Percentiles rank a stretch among this genome's conserved stretches.
Evolutionary conservation across 1,139 yeast species (phyloP).

Genomic region (Hemisphaericaspora xylofermentans): DNA sequence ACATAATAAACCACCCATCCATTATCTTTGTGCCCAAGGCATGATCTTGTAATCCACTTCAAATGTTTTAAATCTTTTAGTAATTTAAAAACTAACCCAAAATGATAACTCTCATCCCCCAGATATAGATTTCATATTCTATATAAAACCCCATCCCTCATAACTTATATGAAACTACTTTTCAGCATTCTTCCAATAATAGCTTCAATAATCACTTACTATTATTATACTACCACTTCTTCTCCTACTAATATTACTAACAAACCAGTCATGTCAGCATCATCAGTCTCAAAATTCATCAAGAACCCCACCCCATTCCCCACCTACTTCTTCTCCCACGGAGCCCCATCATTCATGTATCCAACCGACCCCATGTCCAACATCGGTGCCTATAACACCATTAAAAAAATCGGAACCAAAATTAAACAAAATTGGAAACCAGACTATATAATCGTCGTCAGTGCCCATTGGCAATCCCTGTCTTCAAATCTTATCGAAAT

Average conservation of each 20-base stretch:
- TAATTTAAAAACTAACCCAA: no score
- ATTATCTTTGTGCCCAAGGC: no score
- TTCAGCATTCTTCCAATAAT: slow-evolving; percentile 2
- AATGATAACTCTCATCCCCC: no score
- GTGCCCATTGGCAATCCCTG: slow-evolving; percentile 75
- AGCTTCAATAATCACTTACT: slow-evolving; percentile 3
- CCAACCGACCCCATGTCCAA: slow-evolving; percentile 44
- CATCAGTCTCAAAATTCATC: slow-evolving; percentile 12
- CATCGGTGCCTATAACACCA: slow-evolving; percentile 57
- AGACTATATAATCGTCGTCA: slow-evolving; percentile 60
- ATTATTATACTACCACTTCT: slow-evolving; percentile 1
- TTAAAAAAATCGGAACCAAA: slow-evolving; percentile 48
- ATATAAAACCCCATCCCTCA: neutral
- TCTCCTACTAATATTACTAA: no score
- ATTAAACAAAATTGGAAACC: slow-evolving; percentile 56
- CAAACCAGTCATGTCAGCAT: neutral
- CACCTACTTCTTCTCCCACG: slow-evolving; percentile 69
- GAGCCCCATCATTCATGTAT: slow-evolving; percentile 75
- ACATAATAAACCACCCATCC: no score
- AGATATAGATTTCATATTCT: no score
- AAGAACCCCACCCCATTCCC: slow-evolving; percentile 41
- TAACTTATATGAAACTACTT: neutral
- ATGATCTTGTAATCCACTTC: no score
- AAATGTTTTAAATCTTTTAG: no score
- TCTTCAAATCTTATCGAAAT: slow-evolving; percentile 47